Percentiles rank a stretch among this genome's conserved stretches.
phyloP scores from a whole-genome alignment of 768 basidiomycete species.

The Rhodocollybia butyracea region DNA sequence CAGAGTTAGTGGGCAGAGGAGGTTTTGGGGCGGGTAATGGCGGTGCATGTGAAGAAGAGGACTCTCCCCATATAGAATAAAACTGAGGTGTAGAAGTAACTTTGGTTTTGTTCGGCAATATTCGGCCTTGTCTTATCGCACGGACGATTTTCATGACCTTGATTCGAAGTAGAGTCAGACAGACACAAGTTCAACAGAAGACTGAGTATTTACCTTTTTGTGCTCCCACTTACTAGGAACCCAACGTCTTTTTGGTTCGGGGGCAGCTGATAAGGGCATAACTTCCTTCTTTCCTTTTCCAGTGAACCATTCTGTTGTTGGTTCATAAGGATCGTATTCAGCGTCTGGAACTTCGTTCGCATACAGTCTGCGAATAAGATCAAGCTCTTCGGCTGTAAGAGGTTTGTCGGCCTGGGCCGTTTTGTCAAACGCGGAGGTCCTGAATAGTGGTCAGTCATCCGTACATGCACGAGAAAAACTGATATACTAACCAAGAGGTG shows the following conservation, averaged over 20 bases:
- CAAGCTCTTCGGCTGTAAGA: slow-evolving; percentile 86
- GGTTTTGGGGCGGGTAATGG: slow-evolving; percentile 93
- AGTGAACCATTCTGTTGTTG: slow-evolving; percentile 95
- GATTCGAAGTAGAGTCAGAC: slow-evolving; percentile 5
- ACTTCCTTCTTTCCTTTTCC: slow-evolving; percentile 92
- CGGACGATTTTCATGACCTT: slow-evolving; percentile 99
- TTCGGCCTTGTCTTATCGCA: slow-evolving; percentile 94
- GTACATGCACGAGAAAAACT: not conserved
- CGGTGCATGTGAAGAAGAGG: slow-evolving; percentile 71
- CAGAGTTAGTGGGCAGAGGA: slow-evolving; percentile 85
- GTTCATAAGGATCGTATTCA: slow-evolving; percentile 88
- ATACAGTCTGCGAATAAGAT: slow-evolving; percentile 91
- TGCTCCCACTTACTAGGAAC: slow-evolving; percentile 99
- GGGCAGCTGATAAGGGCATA: slow-evolving; percentile 89
- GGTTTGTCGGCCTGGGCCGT: slow-evolving; percentile 82
- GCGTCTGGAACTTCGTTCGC: slow-evolving; percentile 89
- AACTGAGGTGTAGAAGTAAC: slow-evolving; percentile 58
- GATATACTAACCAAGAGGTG: slow-evolving; percentile 65
- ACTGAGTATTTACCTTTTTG: slow-evolving; percentile 70
- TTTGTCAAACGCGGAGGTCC: slow-evolving; percentile 93
- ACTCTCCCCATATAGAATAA: slow-evolving; percentile 88
- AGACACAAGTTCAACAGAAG: not conserved
- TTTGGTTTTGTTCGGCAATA: slow-evolving; percentile 86
- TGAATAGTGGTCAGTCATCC: slow-evolving; percentile 23
- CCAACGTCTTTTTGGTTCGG: slow-evolving; percentile 96